Base-by-base conservation (phyloP, 768 basidiomycete species). In the Auriscalpium orientale region DNA sequence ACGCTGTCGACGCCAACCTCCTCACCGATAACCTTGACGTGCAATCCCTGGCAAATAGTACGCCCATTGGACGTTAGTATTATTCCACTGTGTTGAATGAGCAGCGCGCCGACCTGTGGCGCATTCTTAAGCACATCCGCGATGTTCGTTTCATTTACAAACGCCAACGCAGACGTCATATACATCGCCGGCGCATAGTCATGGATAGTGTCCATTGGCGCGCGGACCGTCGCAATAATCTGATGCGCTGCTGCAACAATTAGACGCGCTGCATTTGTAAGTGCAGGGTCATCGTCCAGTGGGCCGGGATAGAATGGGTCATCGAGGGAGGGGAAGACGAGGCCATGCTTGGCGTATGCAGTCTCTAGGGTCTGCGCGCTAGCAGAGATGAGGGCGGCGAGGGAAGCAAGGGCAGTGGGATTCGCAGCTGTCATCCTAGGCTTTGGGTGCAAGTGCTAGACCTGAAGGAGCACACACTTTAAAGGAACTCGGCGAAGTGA, bases 321-420 rank as follows among this genome's bases (percentile, higher is more conserved):
- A 9, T 56, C 55, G 21, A 56, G 49, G 6, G 55, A 56, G 40
- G 55, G 55, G 15, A 45, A 56, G 7, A 49, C 43, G 21, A 56
- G 37, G 12, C 37, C 49, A 16, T 51, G 18, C 28, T 51, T 56
- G 5, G 55, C n/a, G 49, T 51, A 51, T 8, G 49, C 22, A 40
- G 49, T 40, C 38, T 56, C 49, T 35, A 51, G 55, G 20, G 49
- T 51, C 44, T 56, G 55, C 8, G 36, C 49, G 20, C 49, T 20
- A 9, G 49, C 28, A 3, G 55, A 51, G n/a, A 51, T n/a, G 37
- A 56, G 49, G 28, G n/a, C 20, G 10, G 21, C 33, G 35, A 51
- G 49, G 34, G 43, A 38, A 21, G 43, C 7, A 16, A 51, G 49
- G 20, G 54, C 40, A 34, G 28, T 45, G 36, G 8, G 20, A 9